phyloP scores from a whole-genome alignment of 1,139 yeast species.

The Zygoascus hellenicus region DNA sequence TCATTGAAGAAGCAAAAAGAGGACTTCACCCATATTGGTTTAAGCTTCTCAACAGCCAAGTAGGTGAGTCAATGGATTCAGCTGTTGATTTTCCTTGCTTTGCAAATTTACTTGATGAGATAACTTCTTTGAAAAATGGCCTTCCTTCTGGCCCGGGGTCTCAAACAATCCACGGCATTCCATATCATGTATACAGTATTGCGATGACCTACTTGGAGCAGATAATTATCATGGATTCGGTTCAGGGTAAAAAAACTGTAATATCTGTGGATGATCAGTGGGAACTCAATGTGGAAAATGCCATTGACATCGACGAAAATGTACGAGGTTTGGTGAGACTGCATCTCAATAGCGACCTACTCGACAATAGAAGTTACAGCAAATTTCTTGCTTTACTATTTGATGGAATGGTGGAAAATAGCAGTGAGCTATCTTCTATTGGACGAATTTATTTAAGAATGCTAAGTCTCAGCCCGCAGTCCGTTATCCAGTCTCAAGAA shows the following conservation, averaged over 20 bases:
- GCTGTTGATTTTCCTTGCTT: conserved; percentile 31
- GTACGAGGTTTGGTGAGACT: conserved; percentile 41
- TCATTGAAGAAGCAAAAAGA: conserved; percentile 70
- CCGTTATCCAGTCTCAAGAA: conserved; percentile 19
- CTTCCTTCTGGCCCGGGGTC: conserved; percentile 8
- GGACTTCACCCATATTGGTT: conserved; percentile 82
- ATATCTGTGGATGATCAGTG: conserved; percentile 69
- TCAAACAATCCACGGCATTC: conserved; percentile 10
- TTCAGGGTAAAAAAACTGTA: conserved; percentile 47
- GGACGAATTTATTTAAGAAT: conserved; percentile 29
- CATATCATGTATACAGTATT: conserved; percentile 32
- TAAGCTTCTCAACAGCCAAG: conserved; percentile 28
- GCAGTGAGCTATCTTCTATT: conserved; percentile 14
- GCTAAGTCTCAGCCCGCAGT: conserved; percentile 26
- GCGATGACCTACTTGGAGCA: conserved; percentile 35
- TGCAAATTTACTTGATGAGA: conserved; percentile 19
- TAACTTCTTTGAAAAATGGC: conserved; percentile 6
- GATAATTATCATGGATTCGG: conserved; percentile 60
- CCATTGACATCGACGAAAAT: conserved; percentile 53
- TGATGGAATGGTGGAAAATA: conserved; percentile 34
- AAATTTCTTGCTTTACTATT: conserved; percentile 31
- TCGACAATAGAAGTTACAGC: conserved; percentile 13
- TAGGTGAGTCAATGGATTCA: conserved; percentile 12
- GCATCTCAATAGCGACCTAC: conserved; percentile 18
- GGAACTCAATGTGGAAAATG: conserved; percentile 66